A percentile compares a stretch with the other conserved stretches of the same genome.
phyloP scores from a whole-genome alignment of 768 basidiomycete genomes.

The Hydnomerulius pinastri region DNA sequence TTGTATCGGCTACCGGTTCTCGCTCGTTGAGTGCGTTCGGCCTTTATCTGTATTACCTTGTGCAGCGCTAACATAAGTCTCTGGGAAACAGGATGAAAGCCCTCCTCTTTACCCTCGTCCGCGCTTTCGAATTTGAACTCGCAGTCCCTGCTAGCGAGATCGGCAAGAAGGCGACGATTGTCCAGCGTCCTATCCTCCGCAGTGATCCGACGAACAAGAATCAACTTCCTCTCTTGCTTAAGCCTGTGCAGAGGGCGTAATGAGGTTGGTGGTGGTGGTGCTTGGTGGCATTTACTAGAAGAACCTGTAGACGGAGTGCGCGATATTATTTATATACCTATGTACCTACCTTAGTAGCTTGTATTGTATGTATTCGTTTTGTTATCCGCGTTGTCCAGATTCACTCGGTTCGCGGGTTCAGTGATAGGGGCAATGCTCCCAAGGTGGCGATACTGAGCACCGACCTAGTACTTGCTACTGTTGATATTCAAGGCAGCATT shows the following conservation, averaged over 20 bases:
- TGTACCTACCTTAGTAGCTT: too few species aligned
- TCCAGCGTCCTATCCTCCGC: conserved; percentile 47
- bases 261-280: background rate
- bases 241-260: conserved; percentile 3
- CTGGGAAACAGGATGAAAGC: conserved; percentile 37
- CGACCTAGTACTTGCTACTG: too few species aligned
- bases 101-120: conserved; percentile 50
- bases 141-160: conserved; percentile 50
- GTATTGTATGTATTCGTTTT: too few species aligned
- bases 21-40: conserved; percentile 57
- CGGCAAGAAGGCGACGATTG: conserved; percentile 26
- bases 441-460: too few species aligned
- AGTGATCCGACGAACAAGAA: conserved; percentile 39
- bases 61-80: background rate
- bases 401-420: too few species aligned
- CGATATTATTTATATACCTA: too few species aligned
- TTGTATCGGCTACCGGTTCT: conserved; percentile 70
- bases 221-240: conserved; percentile 44
- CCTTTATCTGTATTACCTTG: background rate
- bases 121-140: conserved; percentile 53
- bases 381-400: too few species aligned
- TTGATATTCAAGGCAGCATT: too few species aligned
- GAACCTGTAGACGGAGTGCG: too few species aligned
- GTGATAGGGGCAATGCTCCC: too few species aligned
- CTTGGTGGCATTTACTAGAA: too few species aligned